phyloP scores from a whole-genome alignment of 2,329 filamentous ascomycete genomes.

The Neodidymelliopsis sp. region DNA sequence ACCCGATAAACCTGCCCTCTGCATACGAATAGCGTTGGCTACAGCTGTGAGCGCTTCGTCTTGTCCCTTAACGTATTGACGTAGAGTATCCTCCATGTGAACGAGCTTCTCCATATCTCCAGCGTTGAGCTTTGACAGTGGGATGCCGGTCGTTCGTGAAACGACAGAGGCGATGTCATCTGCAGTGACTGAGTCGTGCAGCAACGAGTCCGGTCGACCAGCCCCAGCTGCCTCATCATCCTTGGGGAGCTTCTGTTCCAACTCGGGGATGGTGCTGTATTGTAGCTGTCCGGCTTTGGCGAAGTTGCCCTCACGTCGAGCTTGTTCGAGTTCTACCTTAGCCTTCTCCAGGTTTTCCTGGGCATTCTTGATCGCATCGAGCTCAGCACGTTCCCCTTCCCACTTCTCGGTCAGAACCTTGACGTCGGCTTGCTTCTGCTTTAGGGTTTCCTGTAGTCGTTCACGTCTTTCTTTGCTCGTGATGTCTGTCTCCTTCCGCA shows the following conservation, averaged over 20 bases:
- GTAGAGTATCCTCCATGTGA: constrained; percentile 90
- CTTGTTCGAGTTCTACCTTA: constrained; percentile 83
- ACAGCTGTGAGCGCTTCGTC: constrained; percentile 93
- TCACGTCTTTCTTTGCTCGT: constrained; percentile 86
- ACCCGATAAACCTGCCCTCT: constrained; percentile 88
- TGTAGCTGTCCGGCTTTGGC: constrained; percentile 87
- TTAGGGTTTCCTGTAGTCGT: constrained; percentile 80
- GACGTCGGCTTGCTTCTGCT: constrained; percentile 78
- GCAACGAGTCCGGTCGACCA: constrained; percentile 64
- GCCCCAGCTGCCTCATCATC: constrained; percentile 62
- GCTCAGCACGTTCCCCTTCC: constrained; percentile 87
- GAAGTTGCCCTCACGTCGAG: constrained; percentile 88
- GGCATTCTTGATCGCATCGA: constrained; percentile 83
- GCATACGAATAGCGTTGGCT: constrained; percentile 90
- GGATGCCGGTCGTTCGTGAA: constrained; percentile 89
- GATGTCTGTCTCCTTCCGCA: constrained; percentile 92
- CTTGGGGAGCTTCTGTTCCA: constrained; percentile 81
- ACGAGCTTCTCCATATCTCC: constrained; percentile 95
- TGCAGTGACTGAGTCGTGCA: constrained; percentile 93
- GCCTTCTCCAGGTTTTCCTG: constrained; percentile 91
- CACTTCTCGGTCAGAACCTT: constrained; percentile 79
- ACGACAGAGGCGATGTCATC: constrained; percentile 96
- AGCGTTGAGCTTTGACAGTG: constrained; percentile 88
- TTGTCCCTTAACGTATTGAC: constrained; percentile 86
- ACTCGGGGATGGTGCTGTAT: constrained; percentile 82